Evolutionary conservation across 2,329 filamentous ascomycete species (phyloP).

Genomic region (Colletotrichum karsti): DNA sequence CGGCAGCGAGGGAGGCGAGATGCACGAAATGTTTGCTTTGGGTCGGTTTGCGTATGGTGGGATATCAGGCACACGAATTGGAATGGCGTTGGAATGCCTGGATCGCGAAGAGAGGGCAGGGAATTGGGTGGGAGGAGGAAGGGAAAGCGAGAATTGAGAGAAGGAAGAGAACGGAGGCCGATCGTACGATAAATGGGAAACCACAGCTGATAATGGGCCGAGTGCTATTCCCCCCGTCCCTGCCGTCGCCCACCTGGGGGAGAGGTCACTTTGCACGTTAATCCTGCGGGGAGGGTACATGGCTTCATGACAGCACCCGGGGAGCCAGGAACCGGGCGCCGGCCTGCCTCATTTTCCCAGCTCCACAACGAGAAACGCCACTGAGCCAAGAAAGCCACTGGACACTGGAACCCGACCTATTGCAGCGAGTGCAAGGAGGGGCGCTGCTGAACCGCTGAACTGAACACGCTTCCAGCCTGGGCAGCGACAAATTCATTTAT

Average conservation of each 20-base stretch:
- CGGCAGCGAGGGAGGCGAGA: conserved; percentile 1
- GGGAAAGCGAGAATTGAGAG: conserved; percentile 12
- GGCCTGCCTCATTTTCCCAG: background rate
- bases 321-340: background rate
- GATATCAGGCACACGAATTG: background rate
- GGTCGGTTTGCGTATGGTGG: background rate
- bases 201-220: conserved; percentile 25
- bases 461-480: background rate
- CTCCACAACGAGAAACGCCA: background rate
- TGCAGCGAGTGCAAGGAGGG: background rate
- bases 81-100: background rate
- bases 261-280: background rate
- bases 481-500: no score
- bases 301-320: background rate
- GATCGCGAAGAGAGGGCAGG: conserved; percentile 4
- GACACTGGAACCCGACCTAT: background rate
- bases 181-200: conserved; percentile 32
- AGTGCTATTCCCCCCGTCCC: conserved; percentile 14
- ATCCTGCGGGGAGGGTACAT: background rate
- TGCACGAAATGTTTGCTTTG: conserved; percentile 13
- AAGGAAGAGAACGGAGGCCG: conserved; percentile 19
- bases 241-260: conserved; percentile 1
- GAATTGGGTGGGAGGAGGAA: conserved; percentile 7
- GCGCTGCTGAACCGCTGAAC: no score
- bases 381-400: conserved; percentile 10